These are phyloP conservation scores for Aureobasidium sp. DNA, from an alignment of 2,329 filamentous ascomycete species.

Conservation along the genomic window DNA sequence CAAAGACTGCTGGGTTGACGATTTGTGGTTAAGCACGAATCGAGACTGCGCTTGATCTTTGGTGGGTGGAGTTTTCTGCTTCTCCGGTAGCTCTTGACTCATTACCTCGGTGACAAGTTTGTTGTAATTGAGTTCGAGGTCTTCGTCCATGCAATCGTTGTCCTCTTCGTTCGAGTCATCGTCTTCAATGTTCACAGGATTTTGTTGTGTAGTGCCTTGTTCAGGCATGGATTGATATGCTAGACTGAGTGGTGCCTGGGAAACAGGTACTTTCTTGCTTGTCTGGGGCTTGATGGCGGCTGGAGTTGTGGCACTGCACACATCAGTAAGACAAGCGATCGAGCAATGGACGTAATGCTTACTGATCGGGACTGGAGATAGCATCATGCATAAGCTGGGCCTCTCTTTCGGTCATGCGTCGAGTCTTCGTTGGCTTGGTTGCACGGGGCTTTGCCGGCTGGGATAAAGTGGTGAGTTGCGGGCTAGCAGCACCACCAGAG, in stretches of 20 bases:
- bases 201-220: background rate
- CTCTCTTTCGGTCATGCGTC: background rate
- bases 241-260: background rate
- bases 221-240: background rate
- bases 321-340: background rate
- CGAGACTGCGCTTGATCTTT: background rate
- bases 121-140: background rate
- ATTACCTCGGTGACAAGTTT: background rate
- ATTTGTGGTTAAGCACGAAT: too few species aligned
- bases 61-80: background rate
- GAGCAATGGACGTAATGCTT: background rate
- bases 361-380: background rate
- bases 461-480: background rate
- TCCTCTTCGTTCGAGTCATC: background rate
- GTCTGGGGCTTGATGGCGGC: background rate
- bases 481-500: background rate
- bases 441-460: background rate
- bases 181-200: background rate
- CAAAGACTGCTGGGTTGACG: background rate
- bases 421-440: background rate
- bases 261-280: background rate
- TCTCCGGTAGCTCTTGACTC: background rate
- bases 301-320: background rate
- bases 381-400: background rate
- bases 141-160: background rate